phyloP scores from a whole-genome alignment of 208 protist species.

The Crithidia expoeki region DNA sequence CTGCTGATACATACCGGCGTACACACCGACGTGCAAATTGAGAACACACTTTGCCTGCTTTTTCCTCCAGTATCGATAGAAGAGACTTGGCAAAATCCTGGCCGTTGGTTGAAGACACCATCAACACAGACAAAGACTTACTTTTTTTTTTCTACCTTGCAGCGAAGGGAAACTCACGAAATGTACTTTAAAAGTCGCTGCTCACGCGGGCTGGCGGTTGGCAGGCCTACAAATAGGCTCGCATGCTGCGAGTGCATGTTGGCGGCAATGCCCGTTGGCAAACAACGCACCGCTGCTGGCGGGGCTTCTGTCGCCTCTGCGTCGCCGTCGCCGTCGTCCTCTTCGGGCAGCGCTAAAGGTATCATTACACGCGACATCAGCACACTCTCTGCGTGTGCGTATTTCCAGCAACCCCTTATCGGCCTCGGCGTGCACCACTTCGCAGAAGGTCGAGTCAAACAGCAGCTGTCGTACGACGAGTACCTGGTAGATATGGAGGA shows the following conservation, averaged over 20 bases:
- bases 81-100: too few species aligned
- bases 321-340: neutral
- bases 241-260: slow-evolving; percentile 11
- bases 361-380: slow-evolving; percentile 22
- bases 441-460: slow-evolving; percentile 54
- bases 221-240: neutral
- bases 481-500: slow-evolving; percentile 76
- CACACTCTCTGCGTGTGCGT: slow-evolving; percentile 36
- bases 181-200: slow-evolving; percentile 11
- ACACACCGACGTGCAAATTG: too few species aligned
- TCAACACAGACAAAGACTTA: too few species aligned
- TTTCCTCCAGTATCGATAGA: too few species aligned
- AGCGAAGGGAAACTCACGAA: too few species aligned
- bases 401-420: slow-evolving; percentile 67
- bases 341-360: neutral
- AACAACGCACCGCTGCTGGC: neutral
- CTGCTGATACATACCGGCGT: too few species aligned
- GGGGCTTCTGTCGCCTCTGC: too few species aligned
- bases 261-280: neutral
- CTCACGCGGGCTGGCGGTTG: neutral
- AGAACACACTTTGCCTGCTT: too few species aligned
- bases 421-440: slow-evolving; percentile 73
- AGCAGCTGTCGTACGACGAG: slow-evolving; percentile 57
- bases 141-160: too few species aligned
- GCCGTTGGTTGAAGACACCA: too few species aligned